Base-by-base conservation (phyloP, 2,329 filamentous ascomycete species). In the Apiospora arundinis region DNA sequence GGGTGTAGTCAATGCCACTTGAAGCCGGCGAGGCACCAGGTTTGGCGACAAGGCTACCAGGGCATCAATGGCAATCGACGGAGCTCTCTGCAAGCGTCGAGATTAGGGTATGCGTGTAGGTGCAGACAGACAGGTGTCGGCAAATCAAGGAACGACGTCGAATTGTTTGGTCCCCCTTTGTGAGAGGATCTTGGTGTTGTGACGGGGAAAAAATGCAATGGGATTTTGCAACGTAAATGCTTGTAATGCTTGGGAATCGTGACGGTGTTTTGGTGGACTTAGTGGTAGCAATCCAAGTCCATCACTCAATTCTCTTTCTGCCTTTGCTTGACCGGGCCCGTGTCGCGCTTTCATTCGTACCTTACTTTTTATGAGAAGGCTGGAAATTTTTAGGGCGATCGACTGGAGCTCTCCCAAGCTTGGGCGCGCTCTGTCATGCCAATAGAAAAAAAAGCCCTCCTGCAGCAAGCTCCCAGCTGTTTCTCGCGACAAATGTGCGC, bases 61-160 rank as follows among this genome's bases (percentile, higher is more conserved):
- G 72, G 73, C 79, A 80, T 80, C 75, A 80, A 81, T 71, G 77
- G 78, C 74, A 71, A 71, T 44, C 63, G 73, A 63, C 69, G 70
- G 28, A 69, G 60, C 71, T 37, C 40, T 48, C n/a, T 70, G 23
- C 44, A 52, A 60, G 48, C 52, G 40, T 70, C 69, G 63, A 49
- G 70, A 18, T 44, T 18, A 44, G 65, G 28, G 56, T 21, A 14
- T 44, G 45, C 42, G 23, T 42, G 65, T 45, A 45, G 14, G 14
- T 67, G 25, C 25, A 68, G 44, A 16, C 25, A 4, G 18, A 16
- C 44, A 63, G 37, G 32, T 40, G 56, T 18, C 37, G 56, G 56
- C 56, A 63, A 28, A 21, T n/a, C 18, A 63, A 63, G 32, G 32
- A 63, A 40, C 56, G 32, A 28, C 1, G 21, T 40, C 56, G 18